Conservation (phyloP, 1,284 basidiomycete species). For the Moesziomyces sp. region DNA sequence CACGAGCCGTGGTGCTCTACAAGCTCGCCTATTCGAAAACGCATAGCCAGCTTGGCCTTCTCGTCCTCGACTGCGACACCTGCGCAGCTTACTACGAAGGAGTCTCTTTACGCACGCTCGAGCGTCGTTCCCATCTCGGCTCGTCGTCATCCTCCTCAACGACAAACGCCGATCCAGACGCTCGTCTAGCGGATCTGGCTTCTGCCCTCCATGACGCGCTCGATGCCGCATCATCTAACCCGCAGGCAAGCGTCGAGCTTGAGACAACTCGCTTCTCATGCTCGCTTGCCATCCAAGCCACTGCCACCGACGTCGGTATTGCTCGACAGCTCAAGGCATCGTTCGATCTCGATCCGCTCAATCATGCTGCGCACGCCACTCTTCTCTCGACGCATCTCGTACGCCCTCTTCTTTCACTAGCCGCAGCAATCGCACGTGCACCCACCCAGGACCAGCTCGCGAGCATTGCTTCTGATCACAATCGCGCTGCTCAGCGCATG, state of each 20-base stretch:
- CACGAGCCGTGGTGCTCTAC: slow-evolving; percentile 16
- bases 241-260: slow-evolving; percentile 10
- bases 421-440: not conserved
- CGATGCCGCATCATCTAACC: not conserved
- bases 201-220: slow-evolving; percentile 15
- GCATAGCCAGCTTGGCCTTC: slow-evolving; percentile 13
- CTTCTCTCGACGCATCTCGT: slow-evolving; percentile 1
- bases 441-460: not conserved
- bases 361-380: slow-evolving; percentile 18
- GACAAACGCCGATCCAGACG: not conserved
- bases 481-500: not conserved
- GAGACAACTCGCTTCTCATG: slow-evolving; percentile 30
- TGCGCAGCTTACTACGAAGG: slow-evolving; percentile 32
- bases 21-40: slow-evolving; percentile 19
- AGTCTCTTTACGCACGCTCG: slow-evolving; percentile 22
- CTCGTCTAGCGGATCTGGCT: slow-evolving; percentile 1
- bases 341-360: slow-evolving; percentile 35
- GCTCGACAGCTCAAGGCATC: slow-evolving; percentile 17
- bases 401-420: not conserved
- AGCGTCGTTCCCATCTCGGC: slow-evolving; percentile 13
- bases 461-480: not conserved
- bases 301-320: not conserved
- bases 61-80: slow-evolving; percentile 28
- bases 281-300: slow-evolving; percentile 23
- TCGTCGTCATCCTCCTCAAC: not conserved